A percentile compares a stretch with the other conserved stretches of the same genome.
phyloP scores from a whole-genome alignment of 108 stramenopile genomes.

The Skeletonema menzelii region DNA sequence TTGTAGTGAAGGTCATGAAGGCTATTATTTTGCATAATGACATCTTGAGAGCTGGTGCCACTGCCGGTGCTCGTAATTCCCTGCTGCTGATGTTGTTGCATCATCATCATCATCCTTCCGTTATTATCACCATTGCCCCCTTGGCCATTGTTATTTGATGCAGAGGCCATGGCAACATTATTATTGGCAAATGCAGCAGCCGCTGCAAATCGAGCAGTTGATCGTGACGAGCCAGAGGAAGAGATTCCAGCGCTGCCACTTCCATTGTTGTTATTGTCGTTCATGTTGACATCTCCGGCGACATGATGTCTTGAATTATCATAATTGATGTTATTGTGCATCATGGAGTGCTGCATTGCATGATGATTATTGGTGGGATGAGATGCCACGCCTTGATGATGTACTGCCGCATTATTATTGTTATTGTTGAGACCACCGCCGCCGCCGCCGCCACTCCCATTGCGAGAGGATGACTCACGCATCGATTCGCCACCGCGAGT shows the following conservation, averaged over 20 bases:
- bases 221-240: conserved; percentile 18
- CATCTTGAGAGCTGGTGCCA: not conserved
- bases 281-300: too few species aligned
- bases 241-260: conserved; percentile 11
- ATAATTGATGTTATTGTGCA: not conserved
- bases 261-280: too few species aligned
- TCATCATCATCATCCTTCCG: not conserved
- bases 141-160: not conserved
- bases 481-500: conserved; percentile 37
- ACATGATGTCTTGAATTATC: not conserved
- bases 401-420: not conserved
- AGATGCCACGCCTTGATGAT: not conserved
- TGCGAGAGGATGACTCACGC: conserved; percentile 29
- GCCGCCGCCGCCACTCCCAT: not conserved
- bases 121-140: not conserved
- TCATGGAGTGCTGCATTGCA: not conserved
- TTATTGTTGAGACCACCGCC: not conserved
- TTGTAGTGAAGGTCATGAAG: not conserved
- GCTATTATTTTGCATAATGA: not conserved
- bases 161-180: not conserved
- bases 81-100: not conserved
- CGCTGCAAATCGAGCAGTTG: conserved; percentile 4
- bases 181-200: not conserved
- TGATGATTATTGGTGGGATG: not conserved
- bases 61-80: not conserved